phyloP scores from a whole-genome alignment of 2,329 filamentous ascomycete species.

The Sclerotiophoma versabilis region DNA sequence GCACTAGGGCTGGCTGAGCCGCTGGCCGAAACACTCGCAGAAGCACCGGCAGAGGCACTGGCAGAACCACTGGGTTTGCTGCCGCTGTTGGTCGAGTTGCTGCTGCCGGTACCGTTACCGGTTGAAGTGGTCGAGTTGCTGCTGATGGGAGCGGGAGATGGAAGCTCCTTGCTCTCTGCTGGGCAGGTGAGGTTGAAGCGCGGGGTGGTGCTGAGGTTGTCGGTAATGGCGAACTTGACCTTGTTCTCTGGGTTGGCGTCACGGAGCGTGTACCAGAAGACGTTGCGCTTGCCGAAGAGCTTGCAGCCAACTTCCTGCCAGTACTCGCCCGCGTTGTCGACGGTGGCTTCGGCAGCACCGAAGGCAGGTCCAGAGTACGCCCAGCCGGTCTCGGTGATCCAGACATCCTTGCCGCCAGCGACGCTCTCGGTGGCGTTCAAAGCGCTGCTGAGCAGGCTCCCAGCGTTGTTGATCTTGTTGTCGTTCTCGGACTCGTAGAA shows the following conservation, averaged over 20 bases:
- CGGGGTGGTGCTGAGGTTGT: slow-evolving; percentile 60
- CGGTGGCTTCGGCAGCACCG: slow-evolving; percentile 36
- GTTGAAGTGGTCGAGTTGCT: slow-evolving; percentile 26
- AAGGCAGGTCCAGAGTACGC: slow-evolving; percentile 41
- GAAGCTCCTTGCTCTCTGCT: slow-evolving; percentile 23
- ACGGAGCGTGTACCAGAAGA: slow-evolving; percentile 47
- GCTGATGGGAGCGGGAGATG: slow-evolving; percentile 19
- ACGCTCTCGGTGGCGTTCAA: slow-evolving; percentile 39
- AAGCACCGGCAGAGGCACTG: slow-evolving; percentile 5
- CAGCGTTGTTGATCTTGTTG: slow-evolving; percentile 49
- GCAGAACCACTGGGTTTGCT: slow-evolving; percentile 3
- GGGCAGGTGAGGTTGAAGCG: slow-evolving; percentile 63
- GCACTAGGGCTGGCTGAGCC: slow-evolving; percentile 5
- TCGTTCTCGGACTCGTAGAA: slow-evolving; percentile 47
- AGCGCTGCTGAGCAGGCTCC: slow-evolving; percentile 47
- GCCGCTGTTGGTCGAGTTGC: slow-evolving; percentile 10
- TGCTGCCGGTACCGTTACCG: slow-evolving; percentile 20
- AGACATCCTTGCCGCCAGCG: slow-evolving; percentile 44
- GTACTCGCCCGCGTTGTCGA: slow-evolving; percentile 42
- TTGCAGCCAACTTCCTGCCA: slow-evolving; percentile 46
- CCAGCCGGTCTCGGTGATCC: slow-evolving; percentile 51
- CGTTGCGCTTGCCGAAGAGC: slow-evolving; percentile 42
- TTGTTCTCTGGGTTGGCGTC: slow-evolving; percentile 63
- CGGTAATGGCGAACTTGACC: slow-evolving; percentile 65
- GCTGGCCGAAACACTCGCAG: slow-evolving; percentile 1